These are phyloP conservation scores for Castanea crenata DNA, from an alignment of 306 rosid species.

Conservation along the genomic window DNA sequence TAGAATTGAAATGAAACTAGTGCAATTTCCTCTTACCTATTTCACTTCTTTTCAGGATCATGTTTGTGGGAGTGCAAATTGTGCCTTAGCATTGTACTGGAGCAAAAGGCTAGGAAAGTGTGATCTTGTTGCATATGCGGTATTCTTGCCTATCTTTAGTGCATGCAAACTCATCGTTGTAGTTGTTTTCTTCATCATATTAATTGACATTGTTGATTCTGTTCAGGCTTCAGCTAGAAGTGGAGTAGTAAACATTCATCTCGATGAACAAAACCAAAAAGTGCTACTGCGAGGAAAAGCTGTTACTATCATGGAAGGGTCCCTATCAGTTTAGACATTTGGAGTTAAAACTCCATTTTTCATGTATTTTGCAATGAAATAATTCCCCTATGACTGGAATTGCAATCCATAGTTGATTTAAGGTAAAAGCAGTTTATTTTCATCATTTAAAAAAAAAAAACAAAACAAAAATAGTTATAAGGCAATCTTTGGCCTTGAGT, in stretches of 20 bases:
- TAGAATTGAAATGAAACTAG: not conserved
- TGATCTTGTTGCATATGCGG: slow-evolving; percentile 1
- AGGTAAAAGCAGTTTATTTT: no score
- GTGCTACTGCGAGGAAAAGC: not conserved
- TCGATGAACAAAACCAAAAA: slow-evolving; percentile 30
- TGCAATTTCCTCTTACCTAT: not conserved
- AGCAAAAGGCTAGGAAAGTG: no score
- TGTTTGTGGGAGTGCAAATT: slow-evolving; percentile 67
- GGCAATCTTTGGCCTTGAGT: no score
- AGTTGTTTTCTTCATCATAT: not conserved
- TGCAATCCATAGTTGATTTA: not conserved
- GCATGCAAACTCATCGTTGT: not conserved
- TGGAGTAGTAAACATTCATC: slow-evolving; percentile 53
- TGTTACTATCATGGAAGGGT: slow-evolving; percentile 65
- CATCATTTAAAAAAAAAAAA: no score
- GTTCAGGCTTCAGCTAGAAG: slow-evolving; percentile 79
- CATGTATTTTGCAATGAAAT: not conserved
- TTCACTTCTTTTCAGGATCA: slow-evolving; percentile 46
- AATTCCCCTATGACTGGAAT: slow-evolving; percentile 15
- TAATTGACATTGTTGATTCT: slow-evolving; percentile 6
- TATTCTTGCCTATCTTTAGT: slow-evolving; percentile 16
- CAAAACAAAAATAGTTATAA: no score
- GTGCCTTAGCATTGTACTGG: slow-evolving; percentile 42
- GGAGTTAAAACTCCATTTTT: not conserved
- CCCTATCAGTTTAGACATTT: slow-evolving; percentile 38